These are phyloP conservation scores for Suillus americanus DNA, from an alignment of 768 basidiomycete genomes.

Conservation along the genomic window DNA sequence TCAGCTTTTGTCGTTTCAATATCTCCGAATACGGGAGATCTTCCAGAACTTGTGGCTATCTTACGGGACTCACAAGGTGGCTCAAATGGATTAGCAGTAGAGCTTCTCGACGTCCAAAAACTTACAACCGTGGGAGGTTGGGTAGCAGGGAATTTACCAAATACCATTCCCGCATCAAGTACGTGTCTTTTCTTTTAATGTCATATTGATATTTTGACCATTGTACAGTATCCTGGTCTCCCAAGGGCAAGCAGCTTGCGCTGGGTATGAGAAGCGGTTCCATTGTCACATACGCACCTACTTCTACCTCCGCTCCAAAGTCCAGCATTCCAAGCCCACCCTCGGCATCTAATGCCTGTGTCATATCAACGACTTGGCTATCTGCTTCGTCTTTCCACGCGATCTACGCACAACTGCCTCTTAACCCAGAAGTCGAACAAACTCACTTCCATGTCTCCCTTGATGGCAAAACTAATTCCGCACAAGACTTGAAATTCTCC, in stretches of 20 bases:
- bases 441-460: constrained; percentile 40
- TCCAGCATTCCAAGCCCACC: constrained; percentile 58
- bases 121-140: constrained; percentile 49
- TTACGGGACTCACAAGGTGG: constrained; percentile 40
- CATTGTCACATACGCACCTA: constrained; percentile 64
- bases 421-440: constrained; percentile 40
- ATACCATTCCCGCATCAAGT: constrained; percentile 61
- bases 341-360: constrained; percentile 44
- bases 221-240: constrained; percentile 76
- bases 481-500: constrained; percentile 38
- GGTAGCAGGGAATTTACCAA: constrained; percentile 49
- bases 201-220: constrained; percentile 10
- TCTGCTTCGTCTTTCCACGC: constrained; percentile 67
- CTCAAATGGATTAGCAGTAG: constrained; percentile 45
- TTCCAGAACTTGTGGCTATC: constrained; percentile 60
- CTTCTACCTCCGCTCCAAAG: constrained; percentile 52
- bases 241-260: constrained; percentile 83
- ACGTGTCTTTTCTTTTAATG: constrained; percentile 26
- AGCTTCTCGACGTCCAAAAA: constrained; percentile 58
- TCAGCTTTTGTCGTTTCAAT: constrained; percentile 52
- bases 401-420: constrained; percentile 52
- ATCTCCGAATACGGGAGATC: constrained; percentile 59
- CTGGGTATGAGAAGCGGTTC: constrained; percentile 71
- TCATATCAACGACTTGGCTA: constrained; percentile 64
- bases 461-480: constrained; percentile 41